Evolutionary conservation across 2,329 filamentous ascomycete genomes (phyloP).

Genomic region (Neodidymelliopsis sp.): DNA sequence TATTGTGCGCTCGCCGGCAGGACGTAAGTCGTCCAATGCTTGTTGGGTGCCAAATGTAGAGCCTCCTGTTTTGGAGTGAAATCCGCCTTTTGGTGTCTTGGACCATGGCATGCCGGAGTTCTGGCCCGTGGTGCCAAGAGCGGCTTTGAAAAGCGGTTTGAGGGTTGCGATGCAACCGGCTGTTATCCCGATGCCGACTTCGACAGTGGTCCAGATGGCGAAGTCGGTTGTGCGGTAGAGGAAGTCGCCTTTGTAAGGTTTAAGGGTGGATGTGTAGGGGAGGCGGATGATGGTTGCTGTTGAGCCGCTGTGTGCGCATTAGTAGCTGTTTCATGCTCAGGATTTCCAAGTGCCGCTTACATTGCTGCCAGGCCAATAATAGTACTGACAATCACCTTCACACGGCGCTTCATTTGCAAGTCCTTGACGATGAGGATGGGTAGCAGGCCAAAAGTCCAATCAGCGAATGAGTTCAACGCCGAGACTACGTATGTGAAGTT

Average conservation of each 20-base stretch:
- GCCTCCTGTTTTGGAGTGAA: conserved; percentile 6
- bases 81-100: conserved; percentile 16
- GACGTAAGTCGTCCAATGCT: conserved; percentile 27
- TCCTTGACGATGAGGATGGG: conserved; percentile 61
- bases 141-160: conserved; percentile 34
- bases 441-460: conserved; percentile 41
- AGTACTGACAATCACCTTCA: conserved; percentile 60
- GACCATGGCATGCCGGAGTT: conserved; percentile 28
- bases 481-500: conserved; percentile 55
- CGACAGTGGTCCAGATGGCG: conserved; percentile 41
- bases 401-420: conserved; percentile 62
- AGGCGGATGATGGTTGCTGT: conserved; percentile 42
- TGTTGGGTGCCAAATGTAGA: conserved; percentile 14
- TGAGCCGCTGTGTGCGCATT: conserved; percentile 47
- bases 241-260: conserved; percentile 40
- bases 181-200: conserved; percentile 38
- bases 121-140: conserved; percentile 19
- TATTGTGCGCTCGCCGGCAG: conserved; percentile 23
- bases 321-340: not conserved
- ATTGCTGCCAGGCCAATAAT: conserved; percentile 59
- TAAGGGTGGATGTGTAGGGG: conserved; percentile 36
- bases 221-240: conserved; percentile 42
- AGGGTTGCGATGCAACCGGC: conserved; percentile 40
- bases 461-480: conserved; percentile 37
- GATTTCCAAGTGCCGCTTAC: conserved; percentile 28